Conservation (phyloP, 169 alveolate species). For the Plasmodium malariae region DNA sequence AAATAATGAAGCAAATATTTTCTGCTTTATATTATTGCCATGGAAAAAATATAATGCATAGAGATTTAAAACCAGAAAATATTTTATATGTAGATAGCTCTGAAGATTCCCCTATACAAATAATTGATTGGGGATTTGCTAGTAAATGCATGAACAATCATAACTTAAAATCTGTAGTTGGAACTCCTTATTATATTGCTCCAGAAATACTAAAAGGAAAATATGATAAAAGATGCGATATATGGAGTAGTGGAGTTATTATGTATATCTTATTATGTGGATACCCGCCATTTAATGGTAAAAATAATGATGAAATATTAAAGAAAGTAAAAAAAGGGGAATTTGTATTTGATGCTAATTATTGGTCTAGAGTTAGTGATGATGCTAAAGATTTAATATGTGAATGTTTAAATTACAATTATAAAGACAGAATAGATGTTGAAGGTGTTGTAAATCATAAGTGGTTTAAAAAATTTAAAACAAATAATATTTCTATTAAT, state of each 20-base stretch:
- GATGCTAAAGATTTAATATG: constrained; percentile 92
- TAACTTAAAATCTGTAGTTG: constrained; percentile 90
- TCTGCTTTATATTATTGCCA: constrained; percentile 96
- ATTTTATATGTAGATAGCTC: constrained; percentile 91
- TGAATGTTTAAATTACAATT: constrained; percentile 88
- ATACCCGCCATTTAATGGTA: constrained; percentile 90
- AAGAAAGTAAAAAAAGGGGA: constrained; percentile 89
- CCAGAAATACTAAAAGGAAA: constrained; percentile 95
- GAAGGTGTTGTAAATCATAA: constrained; percentile 94
- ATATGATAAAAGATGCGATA: constrained; percentile 95
- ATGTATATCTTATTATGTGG: constrained; percentile 87
- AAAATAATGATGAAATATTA: constrained; percentile 90
- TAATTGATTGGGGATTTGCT: constrained; percentile 95
- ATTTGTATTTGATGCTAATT: constrained; percentile 89
- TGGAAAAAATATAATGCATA: constrained; percentile 93
- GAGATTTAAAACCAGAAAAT: constrained; percentile 98
- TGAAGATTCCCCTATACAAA: constrained; percentile 91
- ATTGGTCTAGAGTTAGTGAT: constrained; percentile 91
- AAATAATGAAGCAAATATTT: constrained; percentile 93
- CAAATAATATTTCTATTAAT: constrained; percentile 34
- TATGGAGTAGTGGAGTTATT: constrained; percentile 96
- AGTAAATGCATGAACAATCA: constrained; percentile 91
- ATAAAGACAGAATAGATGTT: constrained; percentile 91
- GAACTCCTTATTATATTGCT: constrained; percentile 97
- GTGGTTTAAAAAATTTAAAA: constrained; percentile 87